Conservation (phyloP, 73 alveolate genomes). For the Paramecium pentaurelia region DNA sequence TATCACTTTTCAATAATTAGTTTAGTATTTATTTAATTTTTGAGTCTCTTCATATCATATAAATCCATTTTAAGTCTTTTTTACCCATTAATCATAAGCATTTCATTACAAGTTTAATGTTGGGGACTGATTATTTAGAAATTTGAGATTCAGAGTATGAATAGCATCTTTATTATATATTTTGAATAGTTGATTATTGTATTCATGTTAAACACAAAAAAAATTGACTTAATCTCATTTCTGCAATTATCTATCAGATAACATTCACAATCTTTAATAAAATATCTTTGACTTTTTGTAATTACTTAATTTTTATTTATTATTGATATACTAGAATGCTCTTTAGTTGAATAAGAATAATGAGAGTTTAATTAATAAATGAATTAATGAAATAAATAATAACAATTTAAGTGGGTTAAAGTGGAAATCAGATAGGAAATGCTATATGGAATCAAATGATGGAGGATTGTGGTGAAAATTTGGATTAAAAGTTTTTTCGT, state of each 20-base stretch:
- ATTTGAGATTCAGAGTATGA: background rate
- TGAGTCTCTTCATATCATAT: background rate
- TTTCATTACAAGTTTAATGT: background rate
- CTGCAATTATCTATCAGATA: background rate
- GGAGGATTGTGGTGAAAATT: background rate
- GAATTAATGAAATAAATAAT: slow-evolving; percentile 15
- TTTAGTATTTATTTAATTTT: background rate
- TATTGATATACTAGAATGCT: background rate
- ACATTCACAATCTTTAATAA: background rate
- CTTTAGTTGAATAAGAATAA: background rate
- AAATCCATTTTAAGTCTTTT: background rate
- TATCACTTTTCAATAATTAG: background rate
- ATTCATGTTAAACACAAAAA: background rate
- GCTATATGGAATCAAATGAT: background rate
- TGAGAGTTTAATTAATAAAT: background rate
- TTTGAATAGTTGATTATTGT: background rate
- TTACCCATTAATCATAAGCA: background rate
- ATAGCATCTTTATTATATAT: background rate
- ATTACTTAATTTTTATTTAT: background rate
- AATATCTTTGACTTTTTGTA: background rate
- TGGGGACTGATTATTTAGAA: background rate
- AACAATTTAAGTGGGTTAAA: background rate
- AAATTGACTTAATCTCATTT: background rate
- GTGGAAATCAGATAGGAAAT: background rate
- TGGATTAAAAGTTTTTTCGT: background rate